Percentiles rank a stretch among this genome's conserved stretches.
Evolutionary conservation across 2,329 filamentous ascomycete species (phyloP).

Genomic region (Spiromastix sp.): DNA sequence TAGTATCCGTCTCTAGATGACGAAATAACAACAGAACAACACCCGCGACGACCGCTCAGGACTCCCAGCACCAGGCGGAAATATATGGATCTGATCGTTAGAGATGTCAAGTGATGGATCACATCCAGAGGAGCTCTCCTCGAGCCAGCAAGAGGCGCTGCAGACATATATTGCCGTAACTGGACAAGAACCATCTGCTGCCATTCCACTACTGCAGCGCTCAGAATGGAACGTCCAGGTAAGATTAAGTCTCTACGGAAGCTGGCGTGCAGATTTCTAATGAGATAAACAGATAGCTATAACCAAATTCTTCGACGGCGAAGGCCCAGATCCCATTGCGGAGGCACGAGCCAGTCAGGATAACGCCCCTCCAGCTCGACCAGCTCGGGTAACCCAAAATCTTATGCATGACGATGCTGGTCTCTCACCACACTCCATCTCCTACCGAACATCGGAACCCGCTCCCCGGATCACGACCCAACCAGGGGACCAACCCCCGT

Average conservation of each 20-base stretch:
- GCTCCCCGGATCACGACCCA: slow-evolving; percentile 80
- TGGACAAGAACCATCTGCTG: slow-evolving; percentile 65
- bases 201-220: slow-evolving; percentile 66
- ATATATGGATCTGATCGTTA: no score
- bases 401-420: slow-evolving; percentile 51
- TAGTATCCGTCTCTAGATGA: no score
- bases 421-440: slow-evolving; percentile 26
- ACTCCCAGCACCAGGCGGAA: no score
- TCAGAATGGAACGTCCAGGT: slow-evolving; percentile 97
- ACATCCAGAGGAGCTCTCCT: no score
- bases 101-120: no score
- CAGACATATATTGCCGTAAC: slow-evolving; percentile 85
- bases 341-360: slow-evolving; percentile 59
- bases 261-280: neutral
- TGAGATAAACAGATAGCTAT: slow-evolving; percentile 74
- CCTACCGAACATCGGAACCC: slow-evolving; percentile 42
- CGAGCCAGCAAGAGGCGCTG: slow-evolving; percentile 70
- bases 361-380: slow-evolving; percentile 50
- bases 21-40: no score
- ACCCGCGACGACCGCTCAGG: no score
- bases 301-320: slow-evolving; percentile 94
- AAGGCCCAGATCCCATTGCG: slow-evolving; percentile 69
- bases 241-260: slow-evolving; percentile 13
- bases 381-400: slow-evolving; percentile 60
- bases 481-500: slow-evolving; percentile 52